Percentiles rank a stretch among this genome's conserved stretches.
These are phyloP conservation scores for Calonectria pauciramosa DNA, from an alignment of 2,329 filamentous ascomycete species.

Conservation along the genomic window DNA sequence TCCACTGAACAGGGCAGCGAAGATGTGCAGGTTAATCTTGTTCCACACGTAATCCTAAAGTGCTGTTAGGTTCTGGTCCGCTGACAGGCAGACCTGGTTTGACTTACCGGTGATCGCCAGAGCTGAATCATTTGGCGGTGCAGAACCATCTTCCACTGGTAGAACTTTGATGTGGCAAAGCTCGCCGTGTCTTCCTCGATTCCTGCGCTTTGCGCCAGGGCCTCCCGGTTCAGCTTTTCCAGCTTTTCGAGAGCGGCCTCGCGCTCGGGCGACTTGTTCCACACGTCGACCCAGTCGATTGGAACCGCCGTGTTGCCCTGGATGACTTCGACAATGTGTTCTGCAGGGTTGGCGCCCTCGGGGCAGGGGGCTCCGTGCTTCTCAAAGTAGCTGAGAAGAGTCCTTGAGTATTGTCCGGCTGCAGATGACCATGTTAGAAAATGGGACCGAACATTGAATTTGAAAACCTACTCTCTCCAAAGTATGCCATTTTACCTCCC, in stretches of 20 bases:
- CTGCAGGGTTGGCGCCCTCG: constrained; percentile 55
- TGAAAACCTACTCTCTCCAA: constrained; percentile 32
- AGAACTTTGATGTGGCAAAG: constrained; percentile 55
- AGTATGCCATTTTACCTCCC: constrained; percentile 39
- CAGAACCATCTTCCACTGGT: constrained; percentile 53
- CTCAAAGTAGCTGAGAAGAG: constrained; percentile 61
- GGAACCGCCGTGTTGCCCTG: constrained; percentile 62
- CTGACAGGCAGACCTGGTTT: too few species aligned
- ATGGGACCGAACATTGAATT: too few species aligned
- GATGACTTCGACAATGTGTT: constrained; percentile 59
- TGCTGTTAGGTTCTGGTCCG: background rate
- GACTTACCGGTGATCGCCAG: constrained; percentile 40
- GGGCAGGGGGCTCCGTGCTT: constrained; percentile 61
- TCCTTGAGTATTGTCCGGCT: constrained; percentile 35
- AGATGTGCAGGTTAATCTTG: constrained; percentile 56
- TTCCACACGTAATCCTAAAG: constrained; percentile 43
- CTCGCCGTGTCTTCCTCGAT: constrained; percentile 52
- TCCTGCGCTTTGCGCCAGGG: constrained; percentile 30
- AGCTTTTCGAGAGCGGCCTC: constrained; percentile 58
- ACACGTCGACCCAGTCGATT: constrained; percentile 63
- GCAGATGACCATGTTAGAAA: constrained; percentile 7
- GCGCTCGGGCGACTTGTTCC: constrained; percentile 72
- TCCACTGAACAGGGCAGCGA: constrained; percentile 61
- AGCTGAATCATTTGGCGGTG: constrained; percentile 42
- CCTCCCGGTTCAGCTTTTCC: constrained; percentile 71